Conservation (phyloP, 257 asterid genomes). For the Petrea volubilis region DNA sequence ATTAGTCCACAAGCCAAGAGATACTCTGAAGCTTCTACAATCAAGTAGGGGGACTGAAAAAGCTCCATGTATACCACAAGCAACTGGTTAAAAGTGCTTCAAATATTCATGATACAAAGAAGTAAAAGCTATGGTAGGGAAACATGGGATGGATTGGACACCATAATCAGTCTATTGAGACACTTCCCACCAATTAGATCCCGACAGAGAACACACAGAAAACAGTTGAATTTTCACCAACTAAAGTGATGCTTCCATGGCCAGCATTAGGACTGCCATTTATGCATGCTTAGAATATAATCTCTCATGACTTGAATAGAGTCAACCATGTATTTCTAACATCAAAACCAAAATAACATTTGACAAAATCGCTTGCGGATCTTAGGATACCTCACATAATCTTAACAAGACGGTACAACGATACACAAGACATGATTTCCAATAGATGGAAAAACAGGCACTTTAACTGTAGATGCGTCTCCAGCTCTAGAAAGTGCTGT, state of each 20-base stretch:
- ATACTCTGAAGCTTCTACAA: neutral
- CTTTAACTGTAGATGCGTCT: too few relatives aligned
- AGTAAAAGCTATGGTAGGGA: neutral
- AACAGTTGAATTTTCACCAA: conserved; percentile 32
- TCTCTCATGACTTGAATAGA: neutral
- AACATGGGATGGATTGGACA: conserved; percentile 44
- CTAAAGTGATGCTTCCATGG: conserved; percentile 41
- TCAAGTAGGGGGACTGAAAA: neutral
- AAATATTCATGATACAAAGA: conserved; percentile 17
- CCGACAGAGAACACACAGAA: neutral
- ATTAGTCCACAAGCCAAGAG: conserved; percentile 20
- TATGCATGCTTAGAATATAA: neutral
- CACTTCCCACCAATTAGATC: conserved; percentile 37
- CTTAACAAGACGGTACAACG: too few relatives aligned
- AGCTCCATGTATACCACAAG: conserved; percentile 21
- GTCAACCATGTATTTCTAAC: neutral
- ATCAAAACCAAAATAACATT: neutral
- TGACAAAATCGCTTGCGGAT: too few relatives aligned
- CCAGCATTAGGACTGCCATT: conserved; percentile 15
- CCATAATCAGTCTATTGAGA: conserved; percentile 25
- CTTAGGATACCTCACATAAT: too few relatives aligned
- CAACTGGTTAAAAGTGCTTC: conserved; percentile 19
- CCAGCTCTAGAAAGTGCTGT: too few relatives aligned
- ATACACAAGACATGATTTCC: too few relatives aligned
- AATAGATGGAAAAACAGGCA: too few relatives aligned